Conservation (phyloP, 2,329 filamentous ascomycete species). For the Aspergillus hortae region DNA sequence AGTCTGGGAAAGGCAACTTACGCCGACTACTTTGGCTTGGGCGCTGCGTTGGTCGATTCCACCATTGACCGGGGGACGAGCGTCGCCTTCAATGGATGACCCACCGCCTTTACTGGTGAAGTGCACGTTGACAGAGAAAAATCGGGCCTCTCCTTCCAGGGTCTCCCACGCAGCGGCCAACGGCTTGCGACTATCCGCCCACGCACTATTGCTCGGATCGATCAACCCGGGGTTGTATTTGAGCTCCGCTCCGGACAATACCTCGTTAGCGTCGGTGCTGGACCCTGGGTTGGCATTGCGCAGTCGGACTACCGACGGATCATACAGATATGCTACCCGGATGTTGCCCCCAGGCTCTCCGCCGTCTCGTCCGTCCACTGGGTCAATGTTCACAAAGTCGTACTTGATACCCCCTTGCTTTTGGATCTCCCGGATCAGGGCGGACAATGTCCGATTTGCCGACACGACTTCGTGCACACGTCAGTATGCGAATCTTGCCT, state of each 20-base stretch:
- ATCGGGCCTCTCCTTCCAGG: conserved; percentile 51
- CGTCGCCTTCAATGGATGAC: conserved; percentile 62
- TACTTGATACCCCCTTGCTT: conserved; percentile 52
- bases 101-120: conserved; percentile 65
- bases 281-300: conserved; percentile 57
- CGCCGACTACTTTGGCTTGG: conserved; percentile 59
- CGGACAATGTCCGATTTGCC: conserved; percentile 58
- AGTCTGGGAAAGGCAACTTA: conserved; percentile 31
- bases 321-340: conserved; percentile 67
- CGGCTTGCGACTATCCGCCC: conserved; percentile 62
- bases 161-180: conserved; percentile 64
- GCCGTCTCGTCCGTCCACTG: conserved; percentile 60
- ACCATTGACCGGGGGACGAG: conserved; percentile 63
- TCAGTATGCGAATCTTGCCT: neutral
- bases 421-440: conserved; percentile 53
- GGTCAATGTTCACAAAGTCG: conserved; percentile 57
- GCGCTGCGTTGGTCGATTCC: conserved; percentile 55
- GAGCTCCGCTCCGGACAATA: conserved; percentile 57
- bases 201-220: conserved; percentile 59
- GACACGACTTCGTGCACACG: conserved; percentile 36
- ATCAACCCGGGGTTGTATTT: conserved; percentile 68
- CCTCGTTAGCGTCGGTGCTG: conserved; percentile 53
- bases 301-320: conserved; percentile 57
- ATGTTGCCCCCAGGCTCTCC: conserved; percentile 70
- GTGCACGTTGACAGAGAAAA: conserved; percentile 72